A percentile compares a stretch with the other conserved stretches of the same genome.
Evolutionary conservation across 495 filamentous ascomycete genomes (phyloP).

Genomic region (Xylaria venustula): DNA sequence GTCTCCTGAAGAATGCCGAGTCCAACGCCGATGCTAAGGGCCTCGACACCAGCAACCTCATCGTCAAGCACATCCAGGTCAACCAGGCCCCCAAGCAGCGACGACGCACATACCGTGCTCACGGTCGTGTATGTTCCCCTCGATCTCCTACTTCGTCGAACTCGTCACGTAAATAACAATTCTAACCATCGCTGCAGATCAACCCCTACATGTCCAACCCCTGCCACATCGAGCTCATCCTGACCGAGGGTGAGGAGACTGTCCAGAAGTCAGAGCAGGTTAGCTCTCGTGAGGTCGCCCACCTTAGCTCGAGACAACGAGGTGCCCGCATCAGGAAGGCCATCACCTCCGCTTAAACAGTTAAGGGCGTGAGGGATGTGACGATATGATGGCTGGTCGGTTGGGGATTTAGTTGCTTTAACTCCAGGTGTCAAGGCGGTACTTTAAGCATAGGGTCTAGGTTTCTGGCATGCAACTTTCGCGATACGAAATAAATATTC

Average conservation of each 20-base stretch:
- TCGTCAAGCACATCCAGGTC: constrained; percentile 99
- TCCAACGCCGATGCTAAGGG: constrained; percentile 99
- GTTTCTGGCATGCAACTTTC: constrained; percentile 37
- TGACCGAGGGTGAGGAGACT: constrained; percentile 92
- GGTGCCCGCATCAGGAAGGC: constrained; percentile 72
- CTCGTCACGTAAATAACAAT: not conserved
- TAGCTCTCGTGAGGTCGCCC: constrained; percentile 56
- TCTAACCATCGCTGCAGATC: constrained; percentile 62
- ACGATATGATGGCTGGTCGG: constrained; percentile 25
- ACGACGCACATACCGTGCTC: constrained; percentile 96
- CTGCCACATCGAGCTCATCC: constrained; percentile 99
- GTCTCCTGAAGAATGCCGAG: constrained; percentile 97
- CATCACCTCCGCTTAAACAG: constrained; percentile 71
- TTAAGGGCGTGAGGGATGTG: constrained; percentile 16
- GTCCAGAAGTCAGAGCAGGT: constrained; percentile 77
- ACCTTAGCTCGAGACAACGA: constrained; percentile 84
- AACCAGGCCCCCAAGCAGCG: constrained; percentile 99
- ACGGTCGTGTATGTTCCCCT: constrained; percentile 86
- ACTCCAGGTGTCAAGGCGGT: constrained; percentile 39
- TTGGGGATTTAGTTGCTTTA: constrained; percentile 33
- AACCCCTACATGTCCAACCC: constrained; percentile 99
- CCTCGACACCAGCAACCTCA: constrained; percentile 92
- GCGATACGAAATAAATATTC: constrained; percentile 32
- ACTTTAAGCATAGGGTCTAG: constrained; percentile 37
- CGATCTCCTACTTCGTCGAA: not conserved